Evolutionary conservation across 768 basidiomycete species (phyloP).

Genomic region (Cystobasidium onofrii): DNA sequence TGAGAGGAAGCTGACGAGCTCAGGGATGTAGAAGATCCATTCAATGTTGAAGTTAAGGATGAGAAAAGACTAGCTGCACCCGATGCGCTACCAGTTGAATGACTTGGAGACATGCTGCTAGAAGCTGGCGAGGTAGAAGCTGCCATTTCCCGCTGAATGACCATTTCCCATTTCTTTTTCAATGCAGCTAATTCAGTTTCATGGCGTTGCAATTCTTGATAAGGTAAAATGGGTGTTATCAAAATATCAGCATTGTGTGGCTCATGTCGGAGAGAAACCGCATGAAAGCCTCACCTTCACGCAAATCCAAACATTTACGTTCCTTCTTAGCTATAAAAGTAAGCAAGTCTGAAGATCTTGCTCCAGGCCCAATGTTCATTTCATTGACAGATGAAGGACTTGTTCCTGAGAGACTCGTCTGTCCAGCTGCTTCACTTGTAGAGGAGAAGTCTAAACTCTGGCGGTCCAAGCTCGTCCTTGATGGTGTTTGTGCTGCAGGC

Average conservation of each 20-base stretch:
- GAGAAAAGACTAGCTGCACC: slow-evolving; percentile 18
- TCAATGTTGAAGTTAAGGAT: background rate
- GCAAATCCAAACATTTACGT: slow-evolving; percentile 40
- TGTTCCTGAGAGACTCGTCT: background rate
- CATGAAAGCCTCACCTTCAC: slow-evolving; percentile 42
- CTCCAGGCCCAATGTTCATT: slow-evolving; percentile 25
- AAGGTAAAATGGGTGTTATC: no score
- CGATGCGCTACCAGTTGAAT: background rate
- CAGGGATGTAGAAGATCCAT: background rate
- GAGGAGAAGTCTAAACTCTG: background rate
- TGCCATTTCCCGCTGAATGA: slow-evolving; percentile 33
- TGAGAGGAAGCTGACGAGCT: slow-evolving; percentile 1
- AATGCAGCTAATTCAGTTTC: slow-evolving; percentile 36
- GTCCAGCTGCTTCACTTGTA: background rate
- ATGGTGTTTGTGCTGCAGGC: background rate
- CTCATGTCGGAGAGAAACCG: no score
- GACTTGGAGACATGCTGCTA: background rate
- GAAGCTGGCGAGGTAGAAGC: slow-evolving; percentile 5
- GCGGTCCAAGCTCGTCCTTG: background rate
- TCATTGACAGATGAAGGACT: slow-evolving; percentile 9
- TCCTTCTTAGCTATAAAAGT: slow-evolving; percentile 43
- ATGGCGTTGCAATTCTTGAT: slow-evolving; percentile 42
- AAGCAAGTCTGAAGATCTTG: slow-evolving; percentile 34
- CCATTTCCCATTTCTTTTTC: slow-evolving; percentile 40
- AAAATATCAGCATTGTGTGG: no score